phyloP scores from a whole-genome alignment of 352 stramenopile genomes.

The Globisporangium carolinianum region DNA sequence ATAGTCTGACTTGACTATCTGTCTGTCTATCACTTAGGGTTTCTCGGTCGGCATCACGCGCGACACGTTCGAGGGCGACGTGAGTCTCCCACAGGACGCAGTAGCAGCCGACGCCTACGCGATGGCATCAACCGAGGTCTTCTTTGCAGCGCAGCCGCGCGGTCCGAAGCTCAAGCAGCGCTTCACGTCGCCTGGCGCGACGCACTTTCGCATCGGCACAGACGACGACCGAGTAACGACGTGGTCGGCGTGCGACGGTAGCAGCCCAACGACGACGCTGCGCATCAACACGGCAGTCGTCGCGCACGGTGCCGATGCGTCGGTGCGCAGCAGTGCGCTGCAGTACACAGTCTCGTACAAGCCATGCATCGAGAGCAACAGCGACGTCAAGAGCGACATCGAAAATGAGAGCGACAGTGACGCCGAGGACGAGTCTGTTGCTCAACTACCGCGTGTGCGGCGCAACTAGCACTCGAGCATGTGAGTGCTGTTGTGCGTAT shows the following conservation, averaged over 20 bases:
- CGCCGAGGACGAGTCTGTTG: neutral
- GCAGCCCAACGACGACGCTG: conserved; percentile 5
- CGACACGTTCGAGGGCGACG: conserved; percentile 13
- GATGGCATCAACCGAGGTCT: conserved; percentile 15
- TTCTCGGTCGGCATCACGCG: conserved; percentile 19
- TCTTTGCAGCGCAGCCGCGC: conserved; percentile 16
- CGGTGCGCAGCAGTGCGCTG: conserved; percentile 7
- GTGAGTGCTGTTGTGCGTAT: too few species aligned
- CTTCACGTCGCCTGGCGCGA: conserved; percentile 6
- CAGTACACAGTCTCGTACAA: conserved; percentile 9
- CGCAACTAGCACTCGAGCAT: neutral
- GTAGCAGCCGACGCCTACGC: conserved; percentile 5
- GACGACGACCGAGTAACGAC: conserved; percentile 5
- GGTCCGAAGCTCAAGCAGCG: conserved; percentile 11
- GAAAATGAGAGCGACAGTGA: neutral
- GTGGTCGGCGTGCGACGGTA: conserved; percentile 19
- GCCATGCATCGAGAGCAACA: conserved; percentile 1
- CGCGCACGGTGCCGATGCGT: conserved; percentile 10
- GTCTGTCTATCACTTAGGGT: neutral
- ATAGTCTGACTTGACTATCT: neutral
- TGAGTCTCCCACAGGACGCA: conserved; percentile 5
- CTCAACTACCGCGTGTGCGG: neutral
- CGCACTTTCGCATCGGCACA: conserved; percentile 9
- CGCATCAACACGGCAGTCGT: conserved; percentile 27
- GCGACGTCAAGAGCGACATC: neutral